Evolutionary conservation across 1,284 basidiomycete species (phyloP).

Genomic region (Apiotrichum brassicae): DNA sequence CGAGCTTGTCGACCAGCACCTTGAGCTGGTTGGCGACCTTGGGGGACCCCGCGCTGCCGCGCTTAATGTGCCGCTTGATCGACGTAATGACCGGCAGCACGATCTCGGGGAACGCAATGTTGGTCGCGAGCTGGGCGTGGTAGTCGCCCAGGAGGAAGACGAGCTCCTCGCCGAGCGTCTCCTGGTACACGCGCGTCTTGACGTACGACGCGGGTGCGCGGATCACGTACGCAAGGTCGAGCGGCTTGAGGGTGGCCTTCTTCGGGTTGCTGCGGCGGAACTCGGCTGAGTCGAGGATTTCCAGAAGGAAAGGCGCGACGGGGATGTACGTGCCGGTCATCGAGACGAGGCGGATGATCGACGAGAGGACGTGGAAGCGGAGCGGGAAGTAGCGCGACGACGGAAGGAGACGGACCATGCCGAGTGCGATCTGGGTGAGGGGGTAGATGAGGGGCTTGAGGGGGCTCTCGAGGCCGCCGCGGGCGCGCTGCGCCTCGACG

Average conservation of each 20-base stretch:
- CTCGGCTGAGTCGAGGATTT: slow-evolving; percentile 71
- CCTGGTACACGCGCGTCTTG: slow-evolving; percentile 79
- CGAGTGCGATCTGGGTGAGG: slow-evolving; percentile 86
- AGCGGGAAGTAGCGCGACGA: slow-evolving; percentile 74
- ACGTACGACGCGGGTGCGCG: slow-evolving; percentile 82
- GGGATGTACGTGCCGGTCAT: slow-evolving; percentile 86
- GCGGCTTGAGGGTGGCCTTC: slow-evolving; percentile 77
- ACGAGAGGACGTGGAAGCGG: slow-evolving; percentile 66
- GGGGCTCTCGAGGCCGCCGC: slow-evolving; percentile 60
- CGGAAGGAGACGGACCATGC: slow-evolving; percentile 83
- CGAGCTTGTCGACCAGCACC: slow-evolving; percentile 71
- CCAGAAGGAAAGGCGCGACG: slow-evolving; percentile 74
- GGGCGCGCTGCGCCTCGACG: slow-evolving; percentile 53
- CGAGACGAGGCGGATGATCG: slow-evolving; percentile 64
- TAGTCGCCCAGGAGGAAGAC: slow-evolving; percentile 74
- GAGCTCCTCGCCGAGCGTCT: slow-evolving; percentile 76
- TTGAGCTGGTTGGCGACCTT: slow-evolving; percentile 55
- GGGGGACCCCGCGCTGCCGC: slow-evolving; percentile 48
- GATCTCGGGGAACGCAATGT: slow-evolving; percentile 90
- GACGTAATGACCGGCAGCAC: slow-evolving; percentile 73
- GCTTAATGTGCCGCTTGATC: slow-evolving; percentile 65
- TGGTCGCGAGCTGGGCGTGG: slow-evolving; percentile 56
- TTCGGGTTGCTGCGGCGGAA: slow-evolving; percentile 71
- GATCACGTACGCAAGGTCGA: slow-evolving; percentile 83
- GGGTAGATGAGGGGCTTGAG: slow-evolving; percentile 88